phyloP scores from a whole-genome alignment of 768 basidiomycete species.

The Multifurca ochricompacta region DNA sequence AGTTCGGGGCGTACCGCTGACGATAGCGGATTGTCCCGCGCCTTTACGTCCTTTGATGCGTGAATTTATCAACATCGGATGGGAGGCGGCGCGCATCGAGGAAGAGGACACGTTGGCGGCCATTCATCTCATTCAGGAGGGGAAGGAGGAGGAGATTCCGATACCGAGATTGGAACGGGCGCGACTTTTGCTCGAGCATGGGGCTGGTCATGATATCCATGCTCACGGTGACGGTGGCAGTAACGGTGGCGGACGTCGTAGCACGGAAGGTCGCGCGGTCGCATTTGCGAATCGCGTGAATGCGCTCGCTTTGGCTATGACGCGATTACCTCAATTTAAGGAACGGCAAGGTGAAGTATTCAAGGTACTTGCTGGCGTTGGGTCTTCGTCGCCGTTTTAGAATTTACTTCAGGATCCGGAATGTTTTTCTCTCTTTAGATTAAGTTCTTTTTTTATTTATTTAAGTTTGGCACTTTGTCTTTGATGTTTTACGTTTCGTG shows the following conservation, averaged over 20 bases:
- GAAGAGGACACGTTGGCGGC: slow-evolving; percentile 48
- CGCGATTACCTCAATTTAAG: slow-evolving; percentile 59
- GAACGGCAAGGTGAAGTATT: slow-evolving; percentile 68
- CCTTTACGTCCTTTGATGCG: slow-evolving; percentile 62
- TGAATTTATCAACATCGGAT: slow-evolving; percentile 52
- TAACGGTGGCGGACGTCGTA: slow-evolving; percentile 34
- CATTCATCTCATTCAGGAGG: slow-evolving; percentile 33
- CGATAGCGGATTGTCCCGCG: slow-evolving; percentile 52
- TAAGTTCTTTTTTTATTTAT: too few species aligned
- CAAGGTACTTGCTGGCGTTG: slow-evolving; percentile 47
- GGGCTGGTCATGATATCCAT: slow-evolving; percentile 44
- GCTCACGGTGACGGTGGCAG: slow-evolving; percentile 10
- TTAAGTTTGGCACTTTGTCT: too few species aligned
- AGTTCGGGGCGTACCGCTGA: slow-evolving; percentile 47
- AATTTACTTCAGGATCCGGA: slow-evolving; percentile 39
- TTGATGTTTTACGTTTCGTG: too few species aligned
- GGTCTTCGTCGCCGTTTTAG: slow-evolving; percentile 2
- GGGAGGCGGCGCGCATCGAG: slow-evolving; percentile 39
- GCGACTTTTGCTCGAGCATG: slow-evolving; percentile 47
- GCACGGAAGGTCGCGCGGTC: slow-evolving; percentile 57
- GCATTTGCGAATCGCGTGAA: slow-evolving; percentile 74
- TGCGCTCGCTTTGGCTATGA: slow-evolving; percentile 63
- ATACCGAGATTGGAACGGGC: slow-evolving; percentile 52
- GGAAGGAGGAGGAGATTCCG: slow-evolving; percentile 31
- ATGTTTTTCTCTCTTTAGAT: too few species aligned